These are phyloP conservation scores for Xerocomus alliaceus DNA, from an alignment of 1,284 basidiomycete species.

Conservation along the genomic window DNA sequence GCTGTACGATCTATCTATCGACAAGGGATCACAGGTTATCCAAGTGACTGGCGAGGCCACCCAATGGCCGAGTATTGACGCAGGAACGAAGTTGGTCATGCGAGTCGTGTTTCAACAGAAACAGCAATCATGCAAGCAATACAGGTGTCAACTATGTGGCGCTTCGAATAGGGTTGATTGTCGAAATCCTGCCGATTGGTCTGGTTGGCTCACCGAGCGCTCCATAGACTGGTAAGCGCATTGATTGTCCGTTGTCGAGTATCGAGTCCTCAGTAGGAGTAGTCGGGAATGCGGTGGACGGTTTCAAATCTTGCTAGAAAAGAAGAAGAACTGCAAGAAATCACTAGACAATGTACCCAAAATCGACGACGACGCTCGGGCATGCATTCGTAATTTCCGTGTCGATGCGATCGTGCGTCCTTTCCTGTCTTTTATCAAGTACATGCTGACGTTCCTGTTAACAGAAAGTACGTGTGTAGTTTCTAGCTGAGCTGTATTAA, in stretches of 20 bases:
- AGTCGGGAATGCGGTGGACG: slow-evolving; percentile 31
- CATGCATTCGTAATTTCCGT: slow-evolving; percentile 38
- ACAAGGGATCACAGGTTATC: slow-evolving; percentile 27
- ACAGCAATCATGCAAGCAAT: slow-evolving; percentile 25
- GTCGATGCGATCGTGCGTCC: slow-evolving; percentile 29
- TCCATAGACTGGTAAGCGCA: slow-evolving; percentile 32
- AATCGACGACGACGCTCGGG: slow-evolving; percentile 28
- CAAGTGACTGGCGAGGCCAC: slow-evolving; percentile 33
- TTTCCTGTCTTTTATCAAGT: not conserved
- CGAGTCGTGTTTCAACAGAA: slow-evolving; percentile 34
- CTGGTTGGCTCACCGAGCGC: slow-evolving; percentile 35
- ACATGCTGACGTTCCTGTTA: slow-evolving; percentile 5
- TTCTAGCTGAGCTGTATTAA: not conserved
- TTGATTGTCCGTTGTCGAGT: not conserved
- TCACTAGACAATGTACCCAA: slow-evolving; percentile 10
- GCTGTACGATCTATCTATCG: slow-evolving; percentile 33
- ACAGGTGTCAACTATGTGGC: slow-evolving; percentile 33
- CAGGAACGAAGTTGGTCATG: slow-evolving; percentile 35
- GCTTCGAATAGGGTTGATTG: slow-evolving; percentile 28
- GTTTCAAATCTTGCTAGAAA: slow-evolving; percentile 36
- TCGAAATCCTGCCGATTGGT: slow-evolving; percentile 23
- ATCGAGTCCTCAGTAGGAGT: not conserved
- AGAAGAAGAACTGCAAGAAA: slow-evolving; percentile 21
- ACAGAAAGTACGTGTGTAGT: slow-evolving; percentile 29
- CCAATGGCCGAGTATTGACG: slow-evolving; percentile 32